phyloP scores from a whole-genome alignment of 805 yeast species.

The Kodamaea leandrae region DNA sequence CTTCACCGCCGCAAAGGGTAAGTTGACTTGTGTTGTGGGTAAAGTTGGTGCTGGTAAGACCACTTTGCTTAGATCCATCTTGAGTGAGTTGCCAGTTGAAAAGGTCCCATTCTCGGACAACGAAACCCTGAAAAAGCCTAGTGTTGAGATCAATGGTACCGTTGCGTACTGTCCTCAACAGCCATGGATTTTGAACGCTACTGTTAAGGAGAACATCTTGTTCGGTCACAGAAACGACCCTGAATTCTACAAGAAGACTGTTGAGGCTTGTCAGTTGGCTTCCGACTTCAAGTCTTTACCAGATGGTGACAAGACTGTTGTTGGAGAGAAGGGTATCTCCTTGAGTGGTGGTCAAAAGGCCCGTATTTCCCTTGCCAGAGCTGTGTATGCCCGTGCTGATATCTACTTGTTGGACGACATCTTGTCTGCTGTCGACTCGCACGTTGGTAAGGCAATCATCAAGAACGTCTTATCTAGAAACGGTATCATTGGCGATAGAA shows the following conservation, averaged over 20 bases:
- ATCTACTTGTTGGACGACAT: constrained; percentile 40
- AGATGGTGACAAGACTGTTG: constrained; percentile 41
- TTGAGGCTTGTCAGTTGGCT: constrained; percentile 37
- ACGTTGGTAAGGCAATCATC: constrained; percentile 38
- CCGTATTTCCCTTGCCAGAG: constrained; percentile 40
- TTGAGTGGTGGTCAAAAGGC: constrained; percentile 46
- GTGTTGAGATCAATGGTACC: constrained; percentile 27
- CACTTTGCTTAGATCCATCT: constrained; percentile 33
- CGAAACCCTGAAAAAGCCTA: constrained; percentile 5
- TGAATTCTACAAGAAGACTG: constrained; percentile 29
- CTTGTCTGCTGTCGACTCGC: constrained; percentile 44
- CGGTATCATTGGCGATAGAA: constrained; percentile 34
- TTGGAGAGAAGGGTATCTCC: constrained; percentile 45
- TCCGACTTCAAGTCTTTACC: constrained; percentile 36
- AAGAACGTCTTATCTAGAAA: constrained; percentile 28
- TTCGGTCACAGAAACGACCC: constrained; percentile 35
- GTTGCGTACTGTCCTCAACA: constrained; percentile 41
- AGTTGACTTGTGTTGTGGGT: constrained; percentile 42
- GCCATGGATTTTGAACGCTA: constrained; percentile 42
- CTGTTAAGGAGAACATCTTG: constrained; percentile 39
- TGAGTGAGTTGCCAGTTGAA: constrained; percentile 29
- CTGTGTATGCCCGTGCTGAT: constrained; percentile 41
- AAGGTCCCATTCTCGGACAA: constrained; percentile 10
- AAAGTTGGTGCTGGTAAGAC: constrained; percentile 42
- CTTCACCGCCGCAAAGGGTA: constrained; percentile 33